A percentile compares a stretch with the other conserved stretches of the same genome.
Conservation (phyloP, 2,329 filamentous ascomycete genomes). For the Metarhizium brunneum region DNA sequence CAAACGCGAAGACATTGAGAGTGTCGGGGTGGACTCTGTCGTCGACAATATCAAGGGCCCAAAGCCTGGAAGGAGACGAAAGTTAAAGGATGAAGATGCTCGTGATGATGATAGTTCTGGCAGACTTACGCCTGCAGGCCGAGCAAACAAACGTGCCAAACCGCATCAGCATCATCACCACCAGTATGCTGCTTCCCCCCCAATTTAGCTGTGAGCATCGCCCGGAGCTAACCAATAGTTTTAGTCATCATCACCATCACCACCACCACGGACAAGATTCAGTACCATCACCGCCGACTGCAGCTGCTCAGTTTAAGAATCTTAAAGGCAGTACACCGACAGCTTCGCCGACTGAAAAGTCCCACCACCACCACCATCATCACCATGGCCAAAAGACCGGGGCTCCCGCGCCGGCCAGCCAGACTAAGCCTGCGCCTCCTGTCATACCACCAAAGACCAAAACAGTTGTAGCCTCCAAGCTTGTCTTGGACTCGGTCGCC, state of each 20-base stretch:
- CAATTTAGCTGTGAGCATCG: neutral
- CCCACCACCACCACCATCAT: constrained; percentile 39
- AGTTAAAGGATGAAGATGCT: constrained; percentile 67
- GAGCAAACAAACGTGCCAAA: constrained; percentile 60
- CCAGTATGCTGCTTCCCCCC: constrained; percentile 39
- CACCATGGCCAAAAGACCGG: constrained; percentile 27
- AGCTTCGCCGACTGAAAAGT: constrained; percentile 37
- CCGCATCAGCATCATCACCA: constrained; percentile 58
- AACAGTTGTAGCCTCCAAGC: constrained; percentile 57
- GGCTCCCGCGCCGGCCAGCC: constrained; percentile 14
- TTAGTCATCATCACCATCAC: constrained; percentile 1
- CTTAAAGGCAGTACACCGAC: constrained; percentile 36
- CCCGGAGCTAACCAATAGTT: neutral
- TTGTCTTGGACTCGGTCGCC: constrained; percentile 62
- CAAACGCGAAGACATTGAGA: constrained; percentile 45
- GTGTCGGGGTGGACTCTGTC: constrained; percentile 33
- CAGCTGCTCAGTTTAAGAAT: constrained; percentile 35
- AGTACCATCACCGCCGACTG: constrained; percentile 31
- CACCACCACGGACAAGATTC: constrained; percentile 45
- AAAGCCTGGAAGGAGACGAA: constrained; percentile 50
- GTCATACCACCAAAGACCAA: constrained; percentile 49
- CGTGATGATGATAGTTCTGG: constrained; percentile 60
- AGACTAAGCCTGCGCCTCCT: constrained; percentile 16
- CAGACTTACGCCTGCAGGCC: constrained; percentile 48
- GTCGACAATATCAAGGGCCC: constrained; percentile 32